Conservation (phyloP, 116 monocot genomes). For the Papilionanthe hybrid region DNA sequence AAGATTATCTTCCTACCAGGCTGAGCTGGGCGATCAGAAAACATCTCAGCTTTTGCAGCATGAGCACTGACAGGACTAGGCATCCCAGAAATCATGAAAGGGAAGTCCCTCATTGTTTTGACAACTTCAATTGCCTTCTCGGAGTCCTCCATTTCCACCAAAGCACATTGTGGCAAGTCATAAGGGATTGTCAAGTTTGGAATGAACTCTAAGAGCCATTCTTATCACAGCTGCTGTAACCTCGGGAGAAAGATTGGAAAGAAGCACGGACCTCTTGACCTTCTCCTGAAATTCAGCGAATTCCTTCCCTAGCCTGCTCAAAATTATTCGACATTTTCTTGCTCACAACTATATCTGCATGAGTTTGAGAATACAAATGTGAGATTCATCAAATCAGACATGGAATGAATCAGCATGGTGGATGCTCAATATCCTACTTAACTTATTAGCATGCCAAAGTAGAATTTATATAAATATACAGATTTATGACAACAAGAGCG, state of each 20-base stretch:
- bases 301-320: slow-evolving; percentile 33
- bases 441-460: not conserved
- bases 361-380: not conserved
- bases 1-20: slow-evolving; percentile 54
- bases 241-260: slow-evolving; percentile 63
- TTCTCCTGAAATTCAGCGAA: slow-evolving; percentile 68
- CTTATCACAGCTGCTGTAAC: slow-evolving; percentile 54
- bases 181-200: slow-evolving; percentile 48
- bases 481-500: not conserved
- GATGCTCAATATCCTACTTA: not conserved
- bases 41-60: slow-evolving; percentile 63
- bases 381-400: not conserved
- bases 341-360: not conserved
- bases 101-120: slow-evolving; percentile 34
- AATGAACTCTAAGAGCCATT: slow-evolving; percentile 53
- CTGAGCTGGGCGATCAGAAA: slow-evolving; percentile 53
- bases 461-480: not conserved
- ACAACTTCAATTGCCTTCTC: slow-evolving; percentile 42
- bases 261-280: slow-evolving; percentile 70
- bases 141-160: slow-evolving; percentile 71
- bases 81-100: slow-evolving; percentile 82
- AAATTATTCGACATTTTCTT: slow-evolving; percentile 14
- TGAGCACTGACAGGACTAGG: slow-evolving; percentile 64
- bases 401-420: not conserved
- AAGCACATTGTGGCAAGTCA: slow-evolving; percentile 56